A percentile compares a stretch with the other conserved stretches of the same genome.
Conservation (phyloP, 306 rosid genomes). For the Astragalus glycyphyllos region DNA sequence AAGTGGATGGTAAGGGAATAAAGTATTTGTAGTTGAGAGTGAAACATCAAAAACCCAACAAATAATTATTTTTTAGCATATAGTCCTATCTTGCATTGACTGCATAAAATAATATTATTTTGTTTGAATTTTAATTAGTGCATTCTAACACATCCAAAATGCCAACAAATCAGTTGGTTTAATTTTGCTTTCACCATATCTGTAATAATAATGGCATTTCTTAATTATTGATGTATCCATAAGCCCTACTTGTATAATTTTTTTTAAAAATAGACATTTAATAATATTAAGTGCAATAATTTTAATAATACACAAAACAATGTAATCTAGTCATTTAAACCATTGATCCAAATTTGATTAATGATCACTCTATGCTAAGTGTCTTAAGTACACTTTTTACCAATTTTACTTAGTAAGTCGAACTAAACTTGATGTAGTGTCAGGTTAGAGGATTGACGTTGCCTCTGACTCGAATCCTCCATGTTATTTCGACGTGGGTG, state of each 20-base stretch:
- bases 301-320: background rate
- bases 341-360: background rate
- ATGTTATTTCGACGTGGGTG: too few species aligned
- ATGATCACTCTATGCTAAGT: background rate
- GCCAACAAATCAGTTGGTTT: slow-evolving; percentile 15
- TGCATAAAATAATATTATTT: slow-evolving; percentile 2
- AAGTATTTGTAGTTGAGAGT: slow-evolving; percentile 26
- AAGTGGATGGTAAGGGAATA: slow-evolving; percentile 39
- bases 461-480: too few species aligned
- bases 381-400: background rate
- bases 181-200: slow-evolving; percentile 33
- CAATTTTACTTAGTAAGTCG: slow-evolving; percentile 12
- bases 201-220: background rate
- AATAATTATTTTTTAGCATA: slow-evolving; percentile 36
- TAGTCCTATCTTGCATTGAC: background rate
- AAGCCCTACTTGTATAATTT: slow-evolving; percentile 9
- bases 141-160: slow-evolving; percentile 21
- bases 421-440: too few species aligned
- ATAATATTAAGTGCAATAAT: background rate
- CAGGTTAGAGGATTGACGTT: too few species aligned
- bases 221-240: slow-evolving; percentile 32
- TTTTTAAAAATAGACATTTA: background rate
- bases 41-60: slow-evolving; percentile 38
- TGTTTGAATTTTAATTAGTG: slow-evolving; percentile 6
- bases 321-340: background rate